Conservation (phyloP, 331 rosid genomes). For the Ulmus americana region DNA sequence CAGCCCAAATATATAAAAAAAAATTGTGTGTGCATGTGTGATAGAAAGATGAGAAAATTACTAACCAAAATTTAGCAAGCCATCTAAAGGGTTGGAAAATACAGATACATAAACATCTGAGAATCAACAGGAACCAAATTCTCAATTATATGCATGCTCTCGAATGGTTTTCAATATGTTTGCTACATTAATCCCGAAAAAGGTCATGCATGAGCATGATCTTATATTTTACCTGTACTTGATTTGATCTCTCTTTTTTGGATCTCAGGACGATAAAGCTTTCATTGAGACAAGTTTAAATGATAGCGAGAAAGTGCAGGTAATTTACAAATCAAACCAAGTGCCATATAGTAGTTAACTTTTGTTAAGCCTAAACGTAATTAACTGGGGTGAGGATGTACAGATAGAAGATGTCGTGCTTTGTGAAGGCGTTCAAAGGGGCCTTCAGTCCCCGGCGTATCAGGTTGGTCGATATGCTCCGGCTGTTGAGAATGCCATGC, state of each 20-base stretch:
- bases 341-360: neutral
- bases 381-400: neutral
- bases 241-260: conserved; percentile 1
- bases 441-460: conserved; percentile 76
- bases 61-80: no score
- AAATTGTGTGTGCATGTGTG: no score
- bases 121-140: no score
- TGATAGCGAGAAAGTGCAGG: conserved; percentile 89
- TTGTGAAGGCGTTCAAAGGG: conserved; percentile 82
- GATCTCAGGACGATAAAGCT: conserved; percentile 51
- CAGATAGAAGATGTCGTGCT: conserved; percentile 75
- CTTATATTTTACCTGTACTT: no score
- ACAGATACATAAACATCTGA: no score
- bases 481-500: conserved; percentile 74
- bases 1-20: no score
- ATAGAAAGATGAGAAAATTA: no score
- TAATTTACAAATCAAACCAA: conserved; percentile 14
- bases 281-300: conserved; percentile 58
- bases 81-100: no score
- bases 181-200: no score
- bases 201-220: no score
- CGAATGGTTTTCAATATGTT: no score
- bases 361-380: conserved; percentile 3
- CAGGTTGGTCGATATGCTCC: conserved; percentile 74
- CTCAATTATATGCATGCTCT: no score